phyloP scores from a whole-genome alignment of 345 rosid genomes.

The Noccaea bulbosa region DNA sequence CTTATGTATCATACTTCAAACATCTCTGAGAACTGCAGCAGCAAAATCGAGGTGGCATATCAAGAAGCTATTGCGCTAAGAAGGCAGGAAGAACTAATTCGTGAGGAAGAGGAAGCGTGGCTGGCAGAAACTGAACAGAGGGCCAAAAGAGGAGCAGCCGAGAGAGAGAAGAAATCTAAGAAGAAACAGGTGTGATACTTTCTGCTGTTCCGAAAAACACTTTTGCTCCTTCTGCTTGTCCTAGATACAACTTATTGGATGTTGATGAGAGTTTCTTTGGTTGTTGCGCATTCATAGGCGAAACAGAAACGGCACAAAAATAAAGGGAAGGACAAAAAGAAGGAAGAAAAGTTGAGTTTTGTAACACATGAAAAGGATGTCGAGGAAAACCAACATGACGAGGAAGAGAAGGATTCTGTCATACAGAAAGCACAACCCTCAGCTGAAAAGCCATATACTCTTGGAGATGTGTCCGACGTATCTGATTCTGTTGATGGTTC shows the following conservation, averaged over 20 bases:
- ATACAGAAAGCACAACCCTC: slow-evolving; percentile 52
- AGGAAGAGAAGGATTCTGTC: slow-evolving; percentile 53
- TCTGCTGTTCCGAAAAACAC: slow-evolving; percentile 1
- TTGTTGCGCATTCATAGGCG: slow-evolving; percentile 50
- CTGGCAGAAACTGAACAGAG: slow-evolving; percentile 86
- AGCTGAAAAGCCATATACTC: slow-evolving; percentile 65
- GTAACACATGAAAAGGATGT: slow-evolving; percentile 50
- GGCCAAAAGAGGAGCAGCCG: slow-evolving; percentile 71
- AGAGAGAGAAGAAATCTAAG: slow-evolving; percentile 92
- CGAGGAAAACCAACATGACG: slow-evolving; percentile 46
- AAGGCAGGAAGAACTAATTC: slow-evolving; percentile 98
- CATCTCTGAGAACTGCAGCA: slow-evolving; percentile 54
- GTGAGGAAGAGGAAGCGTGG: slow-evolving; percentile 97
- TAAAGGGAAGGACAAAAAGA: slow-evolving; percentile 79
- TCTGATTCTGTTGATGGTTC: slow-evolving; percentile 80
- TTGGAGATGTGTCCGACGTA: slow-evolving; percentile 75
- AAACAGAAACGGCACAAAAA: slow-evolving; percentile 90
- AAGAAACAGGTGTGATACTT: slow-evolving; percentile 72
- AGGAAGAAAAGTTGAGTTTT: slow-evolving; percentile 58
- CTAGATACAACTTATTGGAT: slow-evolving; percentile 15
- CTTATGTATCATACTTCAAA: slow-evolving; percentile 21
- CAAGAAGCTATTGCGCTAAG: slow-evolving; percentile 96
- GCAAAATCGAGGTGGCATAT: slow-evolving; percentile 90
- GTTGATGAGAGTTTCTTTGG: slow-evolving; percentile 34
- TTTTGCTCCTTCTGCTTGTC: slow-evolving; percentile 9